Percentiles rank a stretch among this genome's conserved stretches.
Conservation (phyloP, 805 yeast genomes). For the Priceomyces haplophilus region DNA sequence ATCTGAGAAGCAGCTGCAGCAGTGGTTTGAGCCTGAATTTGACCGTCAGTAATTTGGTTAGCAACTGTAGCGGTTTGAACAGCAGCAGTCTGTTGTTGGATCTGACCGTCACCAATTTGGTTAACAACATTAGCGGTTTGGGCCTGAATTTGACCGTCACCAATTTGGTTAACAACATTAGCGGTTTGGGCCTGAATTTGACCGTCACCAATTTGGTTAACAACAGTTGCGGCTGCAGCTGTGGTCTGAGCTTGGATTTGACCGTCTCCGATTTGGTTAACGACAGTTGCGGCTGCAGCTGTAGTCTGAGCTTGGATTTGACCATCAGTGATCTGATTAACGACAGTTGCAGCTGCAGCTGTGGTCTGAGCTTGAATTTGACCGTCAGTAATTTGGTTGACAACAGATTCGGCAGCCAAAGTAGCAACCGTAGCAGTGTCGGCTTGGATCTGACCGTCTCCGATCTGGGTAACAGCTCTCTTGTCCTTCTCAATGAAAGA, state of each 20-base stretch:
- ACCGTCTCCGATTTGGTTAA: constrained; percentile 54
- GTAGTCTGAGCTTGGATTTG: constrained; percentile 30
- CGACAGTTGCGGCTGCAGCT: constrained; percentile 31
- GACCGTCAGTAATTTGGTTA: constrained; percentile 35
- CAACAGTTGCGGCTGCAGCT: constrained; percentile 20
- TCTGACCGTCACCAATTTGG: constrained; percentile 40
- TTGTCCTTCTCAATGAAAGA: no score
- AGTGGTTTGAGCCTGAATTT: constrained; percentile 7
- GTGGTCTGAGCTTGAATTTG: constrained; percentile 39
- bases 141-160: constrained; percentile 37
- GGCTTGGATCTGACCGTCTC: constrained; percentile 36
- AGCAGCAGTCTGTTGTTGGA: constrained; percentile 13
- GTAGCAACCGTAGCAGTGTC: no score
- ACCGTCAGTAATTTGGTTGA: constrained; percentile 47
- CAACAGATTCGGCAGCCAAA: constrained; percentile 19
- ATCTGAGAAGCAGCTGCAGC: constrained; percentile 27
- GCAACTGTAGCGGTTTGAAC: constrained; percentile 29
- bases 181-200: constrained; percentile 17
- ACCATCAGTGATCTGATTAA: constrained; percentile 32
- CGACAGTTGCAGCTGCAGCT: constrained; percentile 18
- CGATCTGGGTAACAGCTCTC: constrained; percentile 21
- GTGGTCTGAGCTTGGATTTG: constrained; percentile 49
- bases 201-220: constrained; percentile 41
- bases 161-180: constrained; percentile 28
- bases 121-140: constrained; percentile 31